Base-by-base conservation (phyloP, 2,329 filamentous ascomycete species). In the Xylariaceae sp. region DNA sequence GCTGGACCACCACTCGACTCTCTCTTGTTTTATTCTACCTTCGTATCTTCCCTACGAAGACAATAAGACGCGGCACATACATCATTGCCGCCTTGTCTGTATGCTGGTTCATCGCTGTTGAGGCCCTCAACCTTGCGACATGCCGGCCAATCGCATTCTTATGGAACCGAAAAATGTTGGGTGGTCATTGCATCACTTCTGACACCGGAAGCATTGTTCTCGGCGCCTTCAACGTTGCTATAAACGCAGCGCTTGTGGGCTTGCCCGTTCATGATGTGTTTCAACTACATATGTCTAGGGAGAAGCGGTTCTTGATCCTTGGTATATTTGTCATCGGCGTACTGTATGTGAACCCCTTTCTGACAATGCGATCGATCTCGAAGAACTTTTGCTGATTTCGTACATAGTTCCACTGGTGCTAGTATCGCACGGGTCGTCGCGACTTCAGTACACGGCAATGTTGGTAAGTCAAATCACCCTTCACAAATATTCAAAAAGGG, bases 81-180 rank as follows among this genome's bases (percentile, higher is more conserved):
- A 42, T 54, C 6, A 53, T 65, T 18, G 60, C 51, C 3, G 30
- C 34, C 1, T 10, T 39, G 18, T 65, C 50, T 30, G 50, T 68
- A 2, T 66, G 69, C 8, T 68, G 63, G 48, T 65, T 75, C 13
- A 63, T 69, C 0, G 71, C 76, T 48, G 67, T 74, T 61, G 72
- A 71, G 49, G 69, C 72, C 1, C 62, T 72, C 11, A 67, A 78
- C 9, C 72, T 72, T 11, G 73, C 70, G 0, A 68, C 51, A 11
- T 65, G 63, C 34, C 53, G 13, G 9, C 63, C 63, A 2, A 60
- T 64, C 35, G n/a, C 56, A 13, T 60, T 34, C 39, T 51, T 30
- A 44, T 65, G 63, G 63, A 48, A 65, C 45, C 49, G 2, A 13
- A 30, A 51, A 4, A 60, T 62, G 2, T 1, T 34, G 1, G 57